Evolutionary conservation across 1,139 yeast genomes (phyloP).

Genomic region (Cylindricascospora bacillispora): DNA sequence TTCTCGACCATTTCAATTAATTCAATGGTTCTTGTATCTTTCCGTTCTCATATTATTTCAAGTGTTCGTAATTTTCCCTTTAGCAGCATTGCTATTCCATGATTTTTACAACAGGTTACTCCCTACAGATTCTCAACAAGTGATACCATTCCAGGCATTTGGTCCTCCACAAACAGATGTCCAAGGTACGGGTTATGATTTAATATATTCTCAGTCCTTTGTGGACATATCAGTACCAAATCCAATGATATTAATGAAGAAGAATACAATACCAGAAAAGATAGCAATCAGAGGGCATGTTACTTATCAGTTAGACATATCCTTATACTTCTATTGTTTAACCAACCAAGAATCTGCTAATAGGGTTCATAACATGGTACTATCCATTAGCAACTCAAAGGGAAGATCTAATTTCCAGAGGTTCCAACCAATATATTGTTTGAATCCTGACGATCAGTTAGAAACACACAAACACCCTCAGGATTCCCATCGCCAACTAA

Average conservation of each 20-base stretch:
- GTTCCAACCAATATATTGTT: neutral
- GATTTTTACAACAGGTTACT: conserved; percentile 20
- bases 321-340: conserved; percentile 14
- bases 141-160: conserved; percentile 11
- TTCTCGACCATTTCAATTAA: conserved; percentile 18
- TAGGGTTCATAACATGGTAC: neutral
- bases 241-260: conserved; percentile 2
- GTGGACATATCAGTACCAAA: neutral
- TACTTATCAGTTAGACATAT: conserved; percentile 16
- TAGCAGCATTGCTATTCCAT: conserved; percentile 19
- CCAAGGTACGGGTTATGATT: neutral
- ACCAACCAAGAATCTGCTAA: neutral
- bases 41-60: conserved; percentile 13
- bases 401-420: neutral
- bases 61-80: conserved; percentile 17
- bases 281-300: conserved; percentile 15
- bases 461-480: no score
- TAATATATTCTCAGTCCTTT: neutral
- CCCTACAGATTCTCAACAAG: conserved; percentile 19
- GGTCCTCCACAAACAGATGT: neutral
- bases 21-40: conserved; percentile 20
- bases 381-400: neutral
- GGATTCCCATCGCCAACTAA: conserved; percentile 3
- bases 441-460: neutral
- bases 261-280: conserved; percentile 16